phyloP scores from a whole-genome alignment of 2,329 filamentous ascomycete genomes.

The Aspergillus bombycis region DNA sequence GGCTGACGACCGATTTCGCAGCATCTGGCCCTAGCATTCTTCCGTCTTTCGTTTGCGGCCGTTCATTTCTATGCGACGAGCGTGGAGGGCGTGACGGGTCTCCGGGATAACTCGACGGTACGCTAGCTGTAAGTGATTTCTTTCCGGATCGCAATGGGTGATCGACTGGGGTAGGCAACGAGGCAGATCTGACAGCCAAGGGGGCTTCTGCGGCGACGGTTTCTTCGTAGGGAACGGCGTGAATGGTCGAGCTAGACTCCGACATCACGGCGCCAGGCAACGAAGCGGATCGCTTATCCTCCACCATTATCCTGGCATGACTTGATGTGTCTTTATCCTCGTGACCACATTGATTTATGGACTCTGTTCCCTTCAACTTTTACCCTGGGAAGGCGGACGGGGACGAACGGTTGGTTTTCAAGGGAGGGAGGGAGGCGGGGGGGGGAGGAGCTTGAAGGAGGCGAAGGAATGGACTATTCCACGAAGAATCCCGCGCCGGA shows the following conservation, averaged over 20 bases:
- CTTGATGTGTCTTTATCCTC: slow-evolving; percentile 24
- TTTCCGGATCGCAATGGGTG: slow-evolving; percentile 27
- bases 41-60: slow-evolving; percentile 2
- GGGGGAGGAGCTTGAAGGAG: not conserved
- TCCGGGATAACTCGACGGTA: slow-evolving; percentile 22
- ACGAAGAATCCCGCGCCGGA: not conserved
- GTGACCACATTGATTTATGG: slow-evolving; percentile 2
- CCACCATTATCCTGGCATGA: slow-evolving; percentile 42
- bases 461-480: slow-evolving; percentile 4
- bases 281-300: slow-evolving; percentile 32
- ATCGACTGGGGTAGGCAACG: slow-evolving; percentile 29
- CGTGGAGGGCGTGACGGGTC: slow-evolving; percentile 16
- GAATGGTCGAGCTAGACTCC: slow-evolving; percentile 29
- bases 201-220: slow-evolving; percentile 27
- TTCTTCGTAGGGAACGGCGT: slow-evolving; percentile 32
- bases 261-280: slow-evolving; percentile 29
- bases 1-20: slow-evolving; percentile 28
- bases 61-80: slow-evolving; percentile 18
- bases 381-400: not conserved
- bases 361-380: not conserved
- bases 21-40: slow-evolving; percentile 14
- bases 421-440: slow-evolving; percentile 6
- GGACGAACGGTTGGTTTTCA: slow-evolving; percentile 2
- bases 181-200: slow-evolving; percentile 31
- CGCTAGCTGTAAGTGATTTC: slow-evolving; percentile 29